Percentiles rank a stretch among this genome's conserved stretches.
Conservation (phyloP, 73 alveolate species). For the Tetrahymena elliotti region DNA sequence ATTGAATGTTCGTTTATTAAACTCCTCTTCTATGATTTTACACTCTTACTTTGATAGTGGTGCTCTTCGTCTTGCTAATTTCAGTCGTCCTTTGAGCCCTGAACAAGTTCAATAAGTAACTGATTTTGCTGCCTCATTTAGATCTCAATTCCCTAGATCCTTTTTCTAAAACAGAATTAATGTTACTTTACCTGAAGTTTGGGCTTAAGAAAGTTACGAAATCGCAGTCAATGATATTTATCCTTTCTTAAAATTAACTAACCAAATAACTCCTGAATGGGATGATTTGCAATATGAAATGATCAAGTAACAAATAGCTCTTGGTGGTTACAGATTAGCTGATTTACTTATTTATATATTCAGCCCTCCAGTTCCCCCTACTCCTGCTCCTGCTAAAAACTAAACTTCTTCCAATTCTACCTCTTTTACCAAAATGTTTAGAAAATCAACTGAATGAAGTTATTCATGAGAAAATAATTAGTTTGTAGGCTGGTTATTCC, state of each 20-base stretch:
- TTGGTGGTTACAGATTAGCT: conserved; percentile 42
- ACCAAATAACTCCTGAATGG: conserved; percentile 1
- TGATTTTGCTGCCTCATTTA: conserved; percentile 9
- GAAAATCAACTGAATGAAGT: background rate
- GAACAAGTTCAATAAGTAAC: background rate
- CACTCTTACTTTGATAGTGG: conserved; percentile 34
- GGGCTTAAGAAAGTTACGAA: conserved; percentile 29
- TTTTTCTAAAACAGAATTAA: background rate
- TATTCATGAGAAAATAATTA: background rate
- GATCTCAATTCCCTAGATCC: background rate
- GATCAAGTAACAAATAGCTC: conserved; percentile 11
- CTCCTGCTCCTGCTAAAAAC: background rate
- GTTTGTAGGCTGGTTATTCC: background rate
- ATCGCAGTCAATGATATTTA: conserved; percentile 6
- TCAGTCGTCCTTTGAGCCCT: conserved; percentile 6
- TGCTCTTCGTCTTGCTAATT: conserved; percentile 12
- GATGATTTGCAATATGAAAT: background rate
- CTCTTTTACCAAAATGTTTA: background rate
- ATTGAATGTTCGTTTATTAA: conserved; percentile 21
- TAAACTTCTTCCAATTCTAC: background rate
- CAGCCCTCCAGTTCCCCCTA: background rate
- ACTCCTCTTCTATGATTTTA: background rate
- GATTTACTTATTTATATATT: background rate
- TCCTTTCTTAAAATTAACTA: background rate
- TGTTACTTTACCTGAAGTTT: conserved; percentile 13